phyloP scores from a whole-genome alignment of 176 grass and related monocot genomes.

The Hsuehochloa calcarea region DNA sequence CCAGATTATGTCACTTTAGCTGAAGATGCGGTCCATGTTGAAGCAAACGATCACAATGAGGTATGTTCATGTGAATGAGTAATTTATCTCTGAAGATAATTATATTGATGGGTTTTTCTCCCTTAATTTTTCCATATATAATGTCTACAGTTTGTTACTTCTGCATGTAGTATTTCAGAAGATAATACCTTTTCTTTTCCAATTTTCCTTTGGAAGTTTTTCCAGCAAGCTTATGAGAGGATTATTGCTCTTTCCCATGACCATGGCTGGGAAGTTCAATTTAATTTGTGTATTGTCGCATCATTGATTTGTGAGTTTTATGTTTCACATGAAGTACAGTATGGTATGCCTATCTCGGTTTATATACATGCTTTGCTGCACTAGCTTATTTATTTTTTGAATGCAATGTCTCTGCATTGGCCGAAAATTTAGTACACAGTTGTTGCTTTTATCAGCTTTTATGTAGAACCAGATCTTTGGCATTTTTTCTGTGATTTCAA shows the following conservation, averaged over 20 bases:
- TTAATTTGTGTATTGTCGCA: neutral
- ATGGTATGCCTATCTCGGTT: neutral
- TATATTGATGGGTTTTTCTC: neutral
- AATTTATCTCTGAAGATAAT: slow-evolving; percentile 6
- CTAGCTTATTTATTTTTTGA: slow-evolving; percentile 2
- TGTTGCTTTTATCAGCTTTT: slow-evolving; percentile 6
- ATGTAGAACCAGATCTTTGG: neutral
- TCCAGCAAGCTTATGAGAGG: neutral
- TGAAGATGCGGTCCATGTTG: slow-evolving; percentile 46
- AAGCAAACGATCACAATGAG: slow-evolving; percentile 61
- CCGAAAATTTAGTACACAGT: neutral
- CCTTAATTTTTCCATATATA: neutral
- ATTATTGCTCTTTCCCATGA: neutral
- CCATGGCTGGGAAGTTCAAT: neutral
- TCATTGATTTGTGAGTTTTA: neutral
- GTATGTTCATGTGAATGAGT: slow-evolving; percentile 35
- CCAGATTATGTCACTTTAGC: slow-evolving; percentile 63
- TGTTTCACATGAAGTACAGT: neutral
- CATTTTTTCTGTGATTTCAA: neutral
- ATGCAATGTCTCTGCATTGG: neutral
- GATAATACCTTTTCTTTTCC: neutral
- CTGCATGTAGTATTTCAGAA: neutral
- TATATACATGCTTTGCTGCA: neutral
- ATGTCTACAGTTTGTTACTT: neutral
- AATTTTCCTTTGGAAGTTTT: neutral